Conservation (phyloP, 176 grass and related monocot genomes). For the Tuctoria greenei region DNA sequence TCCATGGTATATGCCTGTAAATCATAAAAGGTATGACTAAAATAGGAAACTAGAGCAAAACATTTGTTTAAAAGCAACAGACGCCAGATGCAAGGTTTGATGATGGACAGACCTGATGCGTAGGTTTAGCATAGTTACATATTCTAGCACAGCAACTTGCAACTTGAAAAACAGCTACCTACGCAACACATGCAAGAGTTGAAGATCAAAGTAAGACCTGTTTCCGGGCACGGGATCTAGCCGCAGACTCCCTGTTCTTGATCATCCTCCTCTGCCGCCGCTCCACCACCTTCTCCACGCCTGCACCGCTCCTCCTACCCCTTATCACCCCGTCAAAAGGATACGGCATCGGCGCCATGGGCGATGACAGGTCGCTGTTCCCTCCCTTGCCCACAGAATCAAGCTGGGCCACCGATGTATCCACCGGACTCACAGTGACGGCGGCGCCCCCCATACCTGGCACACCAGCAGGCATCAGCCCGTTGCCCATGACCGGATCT, state of each 20-base stretch:
- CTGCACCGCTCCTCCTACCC: constrained; percentile 45
- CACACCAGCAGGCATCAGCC: constrained; percentile 29
- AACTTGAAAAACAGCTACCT: constrained; percentile 2
- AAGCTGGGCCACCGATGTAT: constrained; percentile 31
- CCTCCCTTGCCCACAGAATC: constrained; percentile 50
- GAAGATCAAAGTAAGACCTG: constrained; percentile 46
- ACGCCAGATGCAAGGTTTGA: not conserved
- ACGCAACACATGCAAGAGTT: constrained; percentile 29
- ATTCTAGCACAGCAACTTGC: constrained; percentile 15
- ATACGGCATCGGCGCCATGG: constrained; percentile 46
- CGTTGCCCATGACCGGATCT: constrained; percentile 39
- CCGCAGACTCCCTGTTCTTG: constrained; percentile 83
- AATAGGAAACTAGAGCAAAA: not conserved
- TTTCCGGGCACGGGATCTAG: constrained; percentile 72
- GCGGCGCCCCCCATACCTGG: constrained; percentile 5
- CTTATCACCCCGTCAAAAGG: constrained; percentile 48
- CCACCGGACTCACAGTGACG: constrained; percentile 23
- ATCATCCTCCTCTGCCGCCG: constrained; percentile 84
- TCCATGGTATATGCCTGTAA: constrained; percentile 78
- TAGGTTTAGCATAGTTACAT: not conserved
- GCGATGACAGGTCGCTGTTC: constrained; percentile 56
- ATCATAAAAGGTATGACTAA: constrained; percentile 11
- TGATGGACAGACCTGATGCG: not conserved
- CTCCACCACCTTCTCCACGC: constrained; percentile 76
- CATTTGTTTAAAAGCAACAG: not conserved